A percentile compares a stretch with the other conserved stretches of the same genome.
Evolutionary conservation across 2,329 filamentous ascomycete species (phyloP).

Genomic region (Mariannaea sp.): DNA sequence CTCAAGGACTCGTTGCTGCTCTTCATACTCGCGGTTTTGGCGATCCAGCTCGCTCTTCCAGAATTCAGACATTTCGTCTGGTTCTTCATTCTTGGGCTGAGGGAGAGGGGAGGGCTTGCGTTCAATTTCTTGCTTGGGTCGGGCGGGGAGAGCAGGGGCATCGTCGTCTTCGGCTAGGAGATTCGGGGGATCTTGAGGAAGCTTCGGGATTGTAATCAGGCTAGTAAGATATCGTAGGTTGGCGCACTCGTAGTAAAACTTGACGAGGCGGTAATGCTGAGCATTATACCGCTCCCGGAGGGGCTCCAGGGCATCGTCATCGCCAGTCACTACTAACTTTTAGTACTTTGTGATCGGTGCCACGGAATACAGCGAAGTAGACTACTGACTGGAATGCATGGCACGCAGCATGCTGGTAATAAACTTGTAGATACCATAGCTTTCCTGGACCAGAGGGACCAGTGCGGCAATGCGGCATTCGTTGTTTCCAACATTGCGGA

Average conservation of each 20-base stretch:
- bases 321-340: conserved; percentile 71
- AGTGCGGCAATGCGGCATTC: conserved; percentile 95
- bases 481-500: conserved; percentile 88
- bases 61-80: conserved; percentile 95
- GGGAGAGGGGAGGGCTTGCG: conserved; percentile 71
- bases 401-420: conserved; percentile 98
- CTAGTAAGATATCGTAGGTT: conserved; percentile 96
- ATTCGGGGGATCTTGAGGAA: conserved; percentile 92
- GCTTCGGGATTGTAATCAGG: conserved; percentile 92
- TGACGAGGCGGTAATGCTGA: conserved; percentile 93
- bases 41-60: conserved; percentile 93
- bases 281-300: conserved; percentile 89
- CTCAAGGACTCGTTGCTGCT: conserved; percentile 87
- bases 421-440: conserved; percentile 99
- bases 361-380: background rate
- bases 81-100: conserved; percentile 73
- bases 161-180: conserved; percentile 84
- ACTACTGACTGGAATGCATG: conserved; percentile 84
- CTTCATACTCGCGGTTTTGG: conserved; percentile 93
- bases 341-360: conserved; percentile 11
- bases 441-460: conserved; percentile 93
- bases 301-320: conserved; percentile 89
- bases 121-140: conserved; percentile 77
- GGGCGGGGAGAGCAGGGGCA: conserved; percentile 78
- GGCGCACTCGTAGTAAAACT: conserved; percentile 99